Conservation (phyloP, 805 yeast genomes). For the Isabelozyma heimii region DNA sequence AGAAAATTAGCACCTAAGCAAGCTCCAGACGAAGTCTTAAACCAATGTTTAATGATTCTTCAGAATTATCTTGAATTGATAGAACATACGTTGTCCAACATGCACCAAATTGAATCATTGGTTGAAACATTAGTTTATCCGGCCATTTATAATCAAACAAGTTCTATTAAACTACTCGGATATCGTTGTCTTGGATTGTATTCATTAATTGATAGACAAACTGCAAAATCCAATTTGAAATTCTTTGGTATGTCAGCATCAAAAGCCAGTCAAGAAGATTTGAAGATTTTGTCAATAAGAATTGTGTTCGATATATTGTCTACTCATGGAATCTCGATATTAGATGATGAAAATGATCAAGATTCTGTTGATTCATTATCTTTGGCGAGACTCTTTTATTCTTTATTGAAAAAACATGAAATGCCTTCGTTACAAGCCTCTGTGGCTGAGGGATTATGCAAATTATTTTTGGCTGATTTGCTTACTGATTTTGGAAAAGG, state of each 20-base stretch:
- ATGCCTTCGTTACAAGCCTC: constrained; percentile 70
- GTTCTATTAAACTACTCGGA: constrained; percentile 61
- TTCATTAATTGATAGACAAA: constrained; percentile 60
- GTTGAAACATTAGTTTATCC: constrained; percentile 78
- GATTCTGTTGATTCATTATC: constrained; percentile 64
- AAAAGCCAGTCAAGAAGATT: constrained; percentile 54
- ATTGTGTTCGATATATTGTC: constrained; percentile 77
- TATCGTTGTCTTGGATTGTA: constrained; percentile 76
- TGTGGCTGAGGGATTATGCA: constrained; percentile 85
- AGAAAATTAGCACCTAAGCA: constrained; percentile 37
- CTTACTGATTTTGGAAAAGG: constrained; percentile 58
- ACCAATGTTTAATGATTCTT: constrained; percentile 67
- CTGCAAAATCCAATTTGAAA: constrained; percentile 64
- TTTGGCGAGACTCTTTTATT: constrained; percentile 66
- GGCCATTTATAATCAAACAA: constrained; percentile 53
- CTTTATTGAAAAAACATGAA: constrained; percentile 54
- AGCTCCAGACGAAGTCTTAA: constrained; percentile 46
- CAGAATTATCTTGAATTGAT: constrained; percentile 67
- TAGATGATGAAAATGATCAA: constrained; percentile 41
- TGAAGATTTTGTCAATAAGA: constrained; percentile 62
- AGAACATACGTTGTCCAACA: constrained; percentile 61
- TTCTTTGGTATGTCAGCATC: constrained; percentile 70
- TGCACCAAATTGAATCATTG: constrained; percentile 63
- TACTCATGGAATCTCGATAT: constrained; percentile 67
- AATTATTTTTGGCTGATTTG: constrained; percentile 74